A percentile compares a stretch with the other conserved stretches of the same genome.
Evolutionary conservation across 2,329 filamentous ascomycete species (phyloP).

Genomic region (Neoarthrinium moseri): DNA sequence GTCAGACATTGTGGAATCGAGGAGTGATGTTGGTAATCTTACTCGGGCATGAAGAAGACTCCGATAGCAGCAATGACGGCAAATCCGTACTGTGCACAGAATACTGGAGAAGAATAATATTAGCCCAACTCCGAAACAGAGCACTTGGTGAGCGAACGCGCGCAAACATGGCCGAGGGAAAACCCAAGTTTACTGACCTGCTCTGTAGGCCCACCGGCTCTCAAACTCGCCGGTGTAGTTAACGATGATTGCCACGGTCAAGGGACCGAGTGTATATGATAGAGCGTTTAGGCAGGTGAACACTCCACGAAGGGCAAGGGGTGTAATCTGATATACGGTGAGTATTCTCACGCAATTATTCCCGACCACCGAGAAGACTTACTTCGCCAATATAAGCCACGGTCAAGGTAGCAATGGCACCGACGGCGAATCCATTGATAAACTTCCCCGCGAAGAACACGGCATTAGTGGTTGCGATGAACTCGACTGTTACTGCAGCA

Average conservation of each 20-base stretch:
- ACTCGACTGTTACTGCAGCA: slow-evolving; percentile 32
- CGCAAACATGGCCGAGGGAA: too few species aligned
- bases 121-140: too few species aligned
- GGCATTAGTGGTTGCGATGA: slow-evolving; percentile 32
- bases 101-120: too few species aligned
- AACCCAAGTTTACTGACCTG: too few species aligned
- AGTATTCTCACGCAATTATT: neutral
- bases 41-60: slow-evolving; percentile 40
- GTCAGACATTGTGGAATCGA: too few species aligned
- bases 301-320: slow-evolving; percentile 23
- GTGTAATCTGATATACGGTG: slow-evolving; percentile 19
- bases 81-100: slow-evolving; percentile 32
- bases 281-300: slow-evolving; percentile 27
- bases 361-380: neutral
- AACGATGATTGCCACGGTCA: slow-evolving; percentile 29
- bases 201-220: slow-evolving; percentile 32
- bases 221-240: slow-evolving; percentile 26
- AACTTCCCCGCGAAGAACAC: slow-evolving; percentile 37
- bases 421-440: slow-evolving; percentile 31
- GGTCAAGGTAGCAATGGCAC: slow-evolving; percentile 12
- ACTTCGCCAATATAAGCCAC: slow-evolving; percentile 27
- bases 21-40: too few species aligned
- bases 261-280: slow-evolving; percentile 29
- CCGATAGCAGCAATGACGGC: slow-evolving; percentile 15
- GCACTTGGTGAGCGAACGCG: too few species aligned